A percentile compares a stretch with the other conserved stretches of the same genome.
These are phyloP conservation scores for Pythium folliculosum DNA, from an alignment of 352 stramenopile species.

Conservation along the genomic window DNA sequence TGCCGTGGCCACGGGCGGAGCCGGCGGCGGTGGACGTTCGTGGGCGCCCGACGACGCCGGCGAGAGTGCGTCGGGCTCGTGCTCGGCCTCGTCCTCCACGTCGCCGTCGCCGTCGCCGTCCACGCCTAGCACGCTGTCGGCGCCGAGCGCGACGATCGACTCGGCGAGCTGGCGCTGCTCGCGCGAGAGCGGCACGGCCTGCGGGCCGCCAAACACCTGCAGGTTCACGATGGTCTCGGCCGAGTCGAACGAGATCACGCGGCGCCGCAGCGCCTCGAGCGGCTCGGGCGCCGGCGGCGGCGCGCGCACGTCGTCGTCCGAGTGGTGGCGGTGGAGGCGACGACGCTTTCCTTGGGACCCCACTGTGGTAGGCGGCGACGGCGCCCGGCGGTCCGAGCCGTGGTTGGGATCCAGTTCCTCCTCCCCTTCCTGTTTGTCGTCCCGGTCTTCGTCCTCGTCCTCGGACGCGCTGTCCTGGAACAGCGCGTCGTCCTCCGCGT, in stretches of 20 bases:
- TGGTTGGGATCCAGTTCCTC: too few relatives aligned
- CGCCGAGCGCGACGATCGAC: slow-evolving; percentile 72
- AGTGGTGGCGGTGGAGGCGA: slow-evolving; percentile 4
- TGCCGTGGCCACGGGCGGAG: neutral
- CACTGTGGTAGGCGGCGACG: too few relatives aligned
- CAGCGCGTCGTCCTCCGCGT: slow-evolving; percentile 3
- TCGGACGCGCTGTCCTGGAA: slow-evolving; percentile 28
- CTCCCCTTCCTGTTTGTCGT: slow-evolving; percentile 12
- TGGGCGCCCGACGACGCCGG: slow-evolving; percentile 7
- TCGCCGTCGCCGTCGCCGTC: slow-evolving; percentile 4
- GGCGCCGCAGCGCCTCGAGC: slow-evolving; percentile 57
- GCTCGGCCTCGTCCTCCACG: slow-evolving; percentile 20
- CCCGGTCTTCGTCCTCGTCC: slow-evolving; percentile 30
- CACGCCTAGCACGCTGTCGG: slow-evolving; percentile 37
- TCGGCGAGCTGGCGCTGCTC: slow-evolving; percentile 73
- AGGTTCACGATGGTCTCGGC: slow-evolving; percentile 75
- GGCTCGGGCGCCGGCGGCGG: slow-evolving; percentile 35
- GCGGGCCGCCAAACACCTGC: slow-evolving; percentile 31
- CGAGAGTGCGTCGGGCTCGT: slow-evolving; percentile 26
- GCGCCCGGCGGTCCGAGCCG: too few relatives aligned
- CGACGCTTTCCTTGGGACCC: too few relatives aligned
- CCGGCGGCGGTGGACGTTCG: neutral
- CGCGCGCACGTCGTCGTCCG: slow-evolving; percentile 16
- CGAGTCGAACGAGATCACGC: slow-evolving; percentile 79
- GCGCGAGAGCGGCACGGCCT: slow-evolving; percentile 38